Evolutionary conservation across 148 eudicot species (phyloP), one percentile per base, ranked within the genome.

Genomic region (Arctostaphylos glauca): DNA sequence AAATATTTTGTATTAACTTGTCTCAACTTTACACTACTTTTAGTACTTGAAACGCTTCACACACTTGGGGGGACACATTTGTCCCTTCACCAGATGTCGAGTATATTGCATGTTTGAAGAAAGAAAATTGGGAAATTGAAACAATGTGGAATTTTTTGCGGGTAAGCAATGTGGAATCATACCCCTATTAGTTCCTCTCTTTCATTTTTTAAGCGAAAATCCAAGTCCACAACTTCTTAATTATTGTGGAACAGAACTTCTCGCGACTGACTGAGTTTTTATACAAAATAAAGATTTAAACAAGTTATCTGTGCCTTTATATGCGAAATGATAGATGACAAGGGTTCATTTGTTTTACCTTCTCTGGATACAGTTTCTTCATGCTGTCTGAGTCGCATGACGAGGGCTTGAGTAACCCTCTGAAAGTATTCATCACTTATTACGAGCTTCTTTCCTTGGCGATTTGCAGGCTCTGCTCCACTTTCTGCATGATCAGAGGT

Each of bases 381-480:
- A 64, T 91, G 94, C 87, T 94, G 99, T 87, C 99, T 91, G 52
- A 96, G 94, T 9, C 92, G 94, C 94, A 96, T 90, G 70, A 96
- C 90, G 81, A 96, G 94, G 67, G 93, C 93, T 80, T 92, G 94
- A 38, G 99, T 93, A 47, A 96, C 97, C 87, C 93, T 89, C 83
- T 96, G 95, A 76, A 92, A 96, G 81, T 96, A 89, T 83, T 96
- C 99, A 86, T 96, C 98, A 12, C 87, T 94, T 72, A 96, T 89
- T 77, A 93, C 91, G 55, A 90, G 91, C 83, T 94, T 93, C 88
- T 93, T 92, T 66, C 83, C 84, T 85, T 87, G 94, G 84, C 74
- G 84, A 79, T 60, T 85, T 80, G 87, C 84, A 80, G 93, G 67
- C 21, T 53, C 90, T 31, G 53, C 92, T 76, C 81, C 90, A 86